Percentiles rank a stretch among this genome's conserved stretches.
These are phyloP conservation scores for Ramaria sp. DNA, from an alignment of 768 basidiomycete genomes.

Conservation along the genomic window DNA sequence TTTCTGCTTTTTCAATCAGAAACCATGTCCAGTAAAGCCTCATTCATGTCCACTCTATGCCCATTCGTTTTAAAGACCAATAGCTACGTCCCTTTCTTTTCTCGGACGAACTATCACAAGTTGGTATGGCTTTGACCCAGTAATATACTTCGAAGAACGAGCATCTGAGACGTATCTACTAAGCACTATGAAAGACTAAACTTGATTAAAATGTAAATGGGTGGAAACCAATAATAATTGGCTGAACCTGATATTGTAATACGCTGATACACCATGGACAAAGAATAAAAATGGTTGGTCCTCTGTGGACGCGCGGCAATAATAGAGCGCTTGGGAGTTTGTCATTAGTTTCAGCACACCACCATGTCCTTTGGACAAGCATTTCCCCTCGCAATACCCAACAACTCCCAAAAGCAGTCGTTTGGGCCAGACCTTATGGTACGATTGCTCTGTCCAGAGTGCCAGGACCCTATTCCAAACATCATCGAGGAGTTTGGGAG, in stretches of 20 bases:
- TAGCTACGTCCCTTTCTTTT: background rate
- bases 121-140: conserved; percentile 17
- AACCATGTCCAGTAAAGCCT: conserved; percentile 41
- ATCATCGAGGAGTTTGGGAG: conserved; percentile 97
- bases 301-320: too few species aligned
- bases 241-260: too few species aligned
- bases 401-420: conserved; percentile 39
- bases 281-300: too few species aligned
- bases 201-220: too few species aligned
- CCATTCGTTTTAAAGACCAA: background rate
- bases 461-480: conserved; percentile 84
- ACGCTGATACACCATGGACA: too few species aligned
- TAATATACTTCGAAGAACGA: background rate
- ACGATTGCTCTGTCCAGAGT: conserved; percentile 91
- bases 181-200: too few species aligned
- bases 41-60: conserved; percentile 80
- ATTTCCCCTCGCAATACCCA: conserved; percentile 53
- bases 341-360: too few species aligned
- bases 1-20: conserved; percentile 52
- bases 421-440: conserved; percentile 80
- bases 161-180: too few species aligned
- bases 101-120: background rate
- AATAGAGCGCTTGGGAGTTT: too few species aligned
- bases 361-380: conserved; percentile 65
- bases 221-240: too few species aligned